Base-by-base conservation (phyloP, 495 filamentous ascomycete genomes). In the Chlorociboria aeruginascens region DNA sequence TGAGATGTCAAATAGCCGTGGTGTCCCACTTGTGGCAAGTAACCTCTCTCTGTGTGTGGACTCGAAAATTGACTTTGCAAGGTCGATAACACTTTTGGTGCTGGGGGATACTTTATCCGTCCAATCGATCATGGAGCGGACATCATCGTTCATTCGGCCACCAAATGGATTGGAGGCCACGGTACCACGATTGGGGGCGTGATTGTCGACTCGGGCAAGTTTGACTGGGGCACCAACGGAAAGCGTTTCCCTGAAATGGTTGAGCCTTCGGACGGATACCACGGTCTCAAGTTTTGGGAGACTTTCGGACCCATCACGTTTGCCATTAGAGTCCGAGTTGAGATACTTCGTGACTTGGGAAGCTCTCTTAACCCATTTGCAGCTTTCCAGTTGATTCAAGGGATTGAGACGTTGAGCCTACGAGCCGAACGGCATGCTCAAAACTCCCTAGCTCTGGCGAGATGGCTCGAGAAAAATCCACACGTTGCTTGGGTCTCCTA, bases 131-230 rank as follows among this genome's bases (percentile, higher is more conserved):
- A 94, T 63, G 93, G 93, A 48, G 86, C 83, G 43, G 92, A 98
- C 57, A 95, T 98, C 48, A 77, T 98, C 39, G 87, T 97, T 8
- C 89, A 96, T 70, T 89, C 83, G 31, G 90, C 92, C 9, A 98
- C 92, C 14, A 98, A 98, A 66, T 98, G 92, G 92, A 97, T 98
- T 43, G 92, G 92, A 34, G 92, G 92, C 32, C 92, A 98, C 63
- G 92, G 92, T 37, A 97, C 93, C 29, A 97, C 93, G 7, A 87
- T 98, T 54, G 92, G 75, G 28, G 92, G 93, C 36, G 76, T 96
- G 14, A 74, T 98, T 11, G 69, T 98, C 40, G 92, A 98, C 69
- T 81, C 83, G 46, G 92, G 92, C 46, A 94, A 89, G 58, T 98
- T 98, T 63, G 84, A 96, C 72, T 98, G 92, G 92, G 89, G 89